Conservation (phyloP, 768 basidiomycete species). For the Terana coerulea region DNA sequence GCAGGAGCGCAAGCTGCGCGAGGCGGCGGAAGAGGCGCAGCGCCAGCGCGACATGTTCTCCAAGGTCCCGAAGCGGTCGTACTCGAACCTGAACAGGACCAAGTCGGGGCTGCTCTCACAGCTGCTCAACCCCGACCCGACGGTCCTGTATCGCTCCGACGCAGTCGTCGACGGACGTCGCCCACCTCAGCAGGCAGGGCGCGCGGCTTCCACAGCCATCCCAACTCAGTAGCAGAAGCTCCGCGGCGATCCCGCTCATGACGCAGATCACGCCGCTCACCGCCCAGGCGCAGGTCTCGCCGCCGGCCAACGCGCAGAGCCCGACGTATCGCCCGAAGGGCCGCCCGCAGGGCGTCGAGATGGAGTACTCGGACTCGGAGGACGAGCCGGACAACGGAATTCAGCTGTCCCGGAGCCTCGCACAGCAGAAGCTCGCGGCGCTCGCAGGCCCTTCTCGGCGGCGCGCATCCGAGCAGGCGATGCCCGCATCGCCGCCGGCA, state of each 20-base stretch:
- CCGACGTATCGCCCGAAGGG: slow-evolving; percentile 61
- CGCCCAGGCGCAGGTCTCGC: slow-evolving; percentile 28
- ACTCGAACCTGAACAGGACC: slow-evolving; percentile 52
- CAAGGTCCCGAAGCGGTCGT: slow-evolving; percentile 65
- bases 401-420: slow-evolving; percentile 62
- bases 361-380: slow-evolving; percentile 59
- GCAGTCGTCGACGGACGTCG: slow-evolving; percentile 51
- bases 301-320: slow-evolving; percentile 9
- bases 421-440: slow-evolving; percentile 61
- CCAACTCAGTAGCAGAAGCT: slow-evolving; percentile 48
- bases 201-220: slow-evolving; percentile 21
- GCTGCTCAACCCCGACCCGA: slow-evolving; percentile 69
- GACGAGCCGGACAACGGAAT: slow-evolving; percentile 47
- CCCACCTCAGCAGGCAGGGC: slow-evolving; percentile 21
- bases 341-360: slow-evolving; percentile 57
- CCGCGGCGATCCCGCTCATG: slow-evolving; percentile 56
- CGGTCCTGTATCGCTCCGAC: slow-evolving; percentile 53
- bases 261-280: slow-evolving; percentile 31
- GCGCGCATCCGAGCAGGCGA: slow-evolving; percentile 32
- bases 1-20: slow-evolving; percentile 33
- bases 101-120: slow-evolving; percentile 59
- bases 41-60: slow-evolving; percentile 68
- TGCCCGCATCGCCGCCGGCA: no score
- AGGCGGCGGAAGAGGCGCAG: slow-evolving; percentile 61
- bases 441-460: slow-evolving; percentile 42